Evolutionary conservation across 768 basidiomycete species (phyloP).

Genomic region (Punctularia strigosozonata): DNA sequence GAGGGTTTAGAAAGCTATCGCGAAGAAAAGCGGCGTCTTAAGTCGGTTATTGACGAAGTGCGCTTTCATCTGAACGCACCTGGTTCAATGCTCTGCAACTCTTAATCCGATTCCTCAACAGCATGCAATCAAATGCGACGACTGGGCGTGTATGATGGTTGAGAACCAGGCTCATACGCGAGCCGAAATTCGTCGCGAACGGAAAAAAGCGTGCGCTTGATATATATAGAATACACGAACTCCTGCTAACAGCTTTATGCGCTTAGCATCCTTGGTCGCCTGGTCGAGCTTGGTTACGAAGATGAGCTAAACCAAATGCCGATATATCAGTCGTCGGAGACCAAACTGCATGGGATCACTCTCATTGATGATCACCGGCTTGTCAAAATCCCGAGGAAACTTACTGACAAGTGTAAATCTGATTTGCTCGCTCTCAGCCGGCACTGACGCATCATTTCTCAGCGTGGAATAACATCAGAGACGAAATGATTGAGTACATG

Average conservation of each 20-base stretch:
- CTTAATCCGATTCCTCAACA: too few relatives aligned
- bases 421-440: not conserved
- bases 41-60: too few relatives aligned
- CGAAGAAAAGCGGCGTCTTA: too few relatives aligned
- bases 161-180: not conserved
- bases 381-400: not conserved
- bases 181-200: not conserved
- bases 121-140: not conserved
- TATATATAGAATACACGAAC: too few relatives aligned
- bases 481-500: slow-evolving; percentile 5
- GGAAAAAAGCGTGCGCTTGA: not conserved
- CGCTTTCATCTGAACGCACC: too few relatives aligned
- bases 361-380: not conserved
- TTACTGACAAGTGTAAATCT: not conserved
- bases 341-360: too few relatives aligned
- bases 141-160: not conserved
- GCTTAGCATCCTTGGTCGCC: not conserved
- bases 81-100: too few relatives aligned
- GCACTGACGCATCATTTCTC: not conserved
- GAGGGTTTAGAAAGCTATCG: too few relatives aligned
- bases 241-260: not conserved
- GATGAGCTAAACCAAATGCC: not conserved
- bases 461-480: slow-evolving; percentile 6
- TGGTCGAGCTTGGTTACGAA: not conserved
- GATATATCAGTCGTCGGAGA: too few relatives aligned